A percentile compares a stretch with the other conserved stretches of the same genome.
phyloP scores from a whole-genome alignment of 495 filamentous ascomycete genomes.

The Friedmanniomyces endolithicus region DNA sequence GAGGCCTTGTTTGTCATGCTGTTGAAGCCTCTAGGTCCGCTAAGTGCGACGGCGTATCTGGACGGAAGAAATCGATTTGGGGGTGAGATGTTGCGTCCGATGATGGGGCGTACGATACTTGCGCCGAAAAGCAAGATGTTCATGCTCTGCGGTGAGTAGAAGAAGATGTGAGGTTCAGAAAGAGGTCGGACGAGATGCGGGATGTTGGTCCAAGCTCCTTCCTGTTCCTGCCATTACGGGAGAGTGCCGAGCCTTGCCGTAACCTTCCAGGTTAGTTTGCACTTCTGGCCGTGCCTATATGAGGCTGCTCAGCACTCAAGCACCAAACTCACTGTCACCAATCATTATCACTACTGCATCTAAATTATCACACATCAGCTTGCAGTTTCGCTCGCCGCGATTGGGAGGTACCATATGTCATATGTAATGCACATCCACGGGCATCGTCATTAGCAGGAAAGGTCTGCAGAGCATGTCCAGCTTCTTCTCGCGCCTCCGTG shows the following conservation, averaged over 20 bases:
- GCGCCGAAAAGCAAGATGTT: neutral
- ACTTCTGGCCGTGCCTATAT: neutral
- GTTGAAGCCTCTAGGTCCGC: neutral
- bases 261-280: neutral
- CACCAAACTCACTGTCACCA: too few relatives aligned
- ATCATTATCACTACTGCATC: neutral
- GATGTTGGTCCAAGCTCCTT: neutral
- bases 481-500: constrained; percentile 13
- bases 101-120: neutral
- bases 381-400: too few relatives aligned
- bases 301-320: too few relatives aligned
- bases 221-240: neutral
- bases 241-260: neutral
- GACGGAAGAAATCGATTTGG: neutral
- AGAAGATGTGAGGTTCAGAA: too few relatives aligned
- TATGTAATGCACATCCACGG: neutral
- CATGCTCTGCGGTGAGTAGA: too few relatives aligned
- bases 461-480: too few relatives aligned
- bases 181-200: neutral
- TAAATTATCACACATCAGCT: too few relatives aligned
- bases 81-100: neutral
- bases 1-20: constrained; percentile 23
- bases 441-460: too few relatives aligned
- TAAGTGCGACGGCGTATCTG: neutral
- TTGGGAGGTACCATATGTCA: too few relatives aligned